Percentiles rank a stretch among this genome's conserved stretches.
Conservation (phyloP, 192 early-diverging fungal genomes). For the Diversispora eburnea region DNA sequence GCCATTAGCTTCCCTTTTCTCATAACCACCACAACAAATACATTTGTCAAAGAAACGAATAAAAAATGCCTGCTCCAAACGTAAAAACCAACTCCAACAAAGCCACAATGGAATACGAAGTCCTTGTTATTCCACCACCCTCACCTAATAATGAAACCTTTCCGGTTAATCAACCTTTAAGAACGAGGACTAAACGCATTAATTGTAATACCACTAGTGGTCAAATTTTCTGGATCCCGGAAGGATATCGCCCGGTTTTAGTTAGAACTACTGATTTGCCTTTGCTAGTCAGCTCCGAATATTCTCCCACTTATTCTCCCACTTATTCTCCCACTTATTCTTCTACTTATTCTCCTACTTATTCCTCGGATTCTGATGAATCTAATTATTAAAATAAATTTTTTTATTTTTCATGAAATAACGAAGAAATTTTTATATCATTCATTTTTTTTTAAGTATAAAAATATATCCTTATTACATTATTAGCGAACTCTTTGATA, state of each 20-base stretch:
- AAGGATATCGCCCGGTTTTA: conserved; percentile 14
- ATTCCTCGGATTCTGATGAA: neutral
- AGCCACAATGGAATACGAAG: conserved; percentile 18
- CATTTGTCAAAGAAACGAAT: neutral
- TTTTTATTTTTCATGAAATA: neutral
- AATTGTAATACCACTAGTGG: conserved; percentile 9
- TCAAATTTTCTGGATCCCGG: conserved; percentile 13
- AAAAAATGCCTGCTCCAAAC: conserved; percentile 20
- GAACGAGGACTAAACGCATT: conserved; percentile 1
- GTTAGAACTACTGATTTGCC: conserved; percentile 15
- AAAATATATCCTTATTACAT: no score
- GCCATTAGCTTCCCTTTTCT: no score
- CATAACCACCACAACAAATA: neutral
- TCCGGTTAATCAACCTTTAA: neutral
- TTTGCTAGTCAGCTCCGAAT: conserved; percentile 18
- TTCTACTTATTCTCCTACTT: neutral
- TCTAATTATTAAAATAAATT: neutral
- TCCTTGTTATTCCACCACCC: conserved; percentile 12
- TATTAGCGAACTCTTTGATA: no score
- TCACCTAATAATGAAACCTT: neutral
- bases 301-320: neutral
- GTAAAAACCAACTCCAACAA: neutral
- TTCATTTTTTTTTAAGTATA: no score
- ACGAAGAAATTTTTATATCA: no score
- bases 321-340: neutral